These are phyloP conservation scores for Phialocephala subalpina DNA, from an alignment of 2,329 filamentous ascomycete genomes.

Conservation along the genomic window DNA sequence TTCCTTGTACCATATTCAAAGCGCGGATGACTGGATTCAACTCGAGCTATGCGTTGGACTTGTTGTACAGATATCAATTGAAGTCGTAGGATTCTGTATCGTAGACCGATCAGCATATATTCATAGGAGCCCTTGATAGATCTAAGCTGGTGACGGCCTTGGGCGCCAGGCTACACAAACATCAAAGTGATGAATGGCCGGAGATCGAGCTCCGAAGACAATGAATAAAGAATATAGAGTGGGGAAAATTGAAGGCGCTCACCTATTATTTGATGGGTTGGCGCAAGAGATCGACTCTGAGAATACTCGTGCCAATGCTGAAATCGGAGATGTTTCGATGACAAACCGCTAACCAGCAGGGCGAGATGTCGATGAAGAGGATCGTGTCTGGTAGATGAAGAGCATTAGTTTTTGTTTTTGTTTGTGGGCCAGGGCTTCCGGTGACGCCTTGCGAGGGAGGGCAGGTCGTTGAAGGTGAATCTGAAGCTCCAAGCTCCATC, in stretches of 20 bases:
- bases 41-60: not conserved
- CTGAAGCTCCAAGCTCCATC: constrained; percentile 36
- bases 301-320: constrained; percentile 33
- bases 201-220: not conserved
- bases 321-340: constrained; percentile 27
- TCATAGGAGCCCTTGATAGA: not conserved
- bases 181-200: not conserved
- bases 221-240: not conserved
- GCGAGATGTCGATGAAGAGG: constrained; percentile 32
- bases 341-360: constrained; percentile 34
- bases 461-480: not conserved
- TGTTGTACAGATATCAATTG: constrained; percentile 17
- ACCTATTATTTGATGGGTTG: constrained; percentile 14
- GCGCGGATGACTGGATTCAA: constrained; percentile 15
- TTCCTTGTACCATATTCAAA: constrained; percentile 69
- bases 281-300: constrained; percentile 11
- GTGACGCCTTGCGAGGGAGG: not conserved
- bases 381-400: constrained; percentile 16
- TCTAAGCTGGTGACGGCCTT: not conserved
- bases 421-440: constrained; percentile 12
- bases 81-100: constrained; percentile 23
- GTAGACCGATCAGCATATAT: constrained; percentile 16
- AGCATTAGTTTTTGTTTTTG: not conserved
- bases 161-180: constrained; percentile 9
- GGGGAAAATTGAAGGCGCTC: not conserved